Base-by-base conservation (phyloP, 78 protist genomes). In the Tieghemostelium lacteum region DNA sequence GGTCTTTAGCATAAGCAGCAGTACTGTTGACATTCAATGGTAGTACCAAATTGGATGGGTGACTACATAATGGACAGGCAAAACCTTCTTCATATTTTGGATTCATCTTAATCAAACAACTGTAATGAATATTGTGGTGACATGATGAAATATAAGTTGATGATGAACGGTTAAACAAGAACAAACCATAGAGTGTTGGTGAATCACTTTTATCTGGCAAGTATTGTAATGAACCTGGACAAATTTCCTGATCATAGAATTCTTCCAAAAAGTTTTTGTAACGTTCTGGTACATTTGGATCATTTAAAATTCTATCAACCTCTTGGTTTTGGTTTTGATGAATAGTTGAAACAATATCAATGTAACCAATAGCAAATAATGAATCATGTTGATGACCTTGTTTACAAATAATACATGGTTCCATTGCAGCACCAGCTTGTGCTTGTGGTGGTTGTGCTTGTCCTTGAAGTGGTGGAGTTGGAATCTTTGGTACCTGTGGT, bases 341-440 rank as follows among this genome's bases (percentile, higher is more conserved):
- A 22, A 57, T 61, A 1, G 70, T 28, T 7, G 91, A 69, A 19
- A 60, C 50, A 33, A 83, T 57, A 45, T 83, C 91, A 42, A 83
- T 69, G 16, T 69, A 69, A 45, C 78, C 91, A 50, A 83, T 83
- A 16, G 91, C 55, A 42, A 67, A 83, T 58, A 83, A 50, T 26
- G 63, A 16, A 31, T 62, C 88, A 26, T 60, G 40, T 39, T 61
- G 61, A 28, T 69, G 28, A 39, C 91, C 91, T 49, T 50, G 63
- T 62, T 83, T 73, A 60, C 91, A 83, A 69, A 83, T 50, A 58
- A 83, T 69, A 83, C 91, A 83, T 31, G 37, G 65, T 28, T 71
- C 77, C 17, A 71, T 50, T 50, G 45, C 64, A 20, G 33, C 77
- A 22, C 8, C 14, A 33, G 17, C 39, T 31, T 42, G 42, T 50